Conservation (phyloP, 331 rosid genomes). For the Stylosanthes scabra region DNA sequence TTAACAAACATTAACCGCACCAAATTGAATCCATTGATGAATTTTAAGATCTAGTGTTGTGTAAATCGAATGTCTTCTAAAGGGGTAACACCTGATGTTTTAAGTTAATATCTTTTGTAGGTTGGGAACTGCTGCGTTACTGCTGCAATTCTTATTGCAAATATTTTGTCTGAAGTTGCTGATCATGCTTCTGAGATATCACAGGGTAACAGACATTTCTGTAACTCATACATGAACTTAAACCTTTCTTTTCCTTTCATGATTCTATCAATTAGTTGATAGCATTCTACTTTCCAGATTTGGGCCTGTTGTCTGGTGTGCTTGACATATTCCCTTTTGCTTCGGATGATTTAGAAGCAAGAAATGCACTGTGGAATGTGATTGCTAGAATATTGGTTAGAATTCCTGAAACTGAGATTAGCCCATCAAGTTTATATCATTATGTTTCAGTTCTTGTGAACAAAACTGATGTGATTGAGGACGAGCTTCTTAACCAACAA, state of each 20-base stretch:
- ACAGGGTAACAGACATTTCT: constrained; percentile 50
- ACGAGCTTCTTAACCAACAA: constrained; percentile 75
- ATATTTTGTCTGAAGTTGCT: constrained; percentile 74
- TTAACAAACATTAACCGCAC: background rate
- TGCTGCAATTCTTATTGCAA: constrained; percentile 83
- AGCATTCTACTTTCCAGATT: constrained; percentile 59
- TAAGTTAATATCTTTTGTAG: constrained; percentile 49
- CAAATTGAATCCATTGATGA: background rate
- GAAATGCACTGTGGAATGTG: constrained; percentile 88
- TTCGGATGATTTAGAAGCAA: constrained; percentile 83
- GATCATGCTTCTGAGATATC: constrained; percentile 61
- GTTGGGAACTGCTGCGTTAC: constrained; percentile 87
- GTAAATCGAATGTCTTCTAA: constrained; percentile 1
- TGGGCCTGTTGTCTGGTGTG: constrained; percentile 70
- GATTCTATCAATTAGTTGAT: constrained; percentile 23
- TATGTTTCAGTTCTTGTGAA: constrained; percentile 62
- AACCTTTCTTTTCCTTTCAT: background rate
- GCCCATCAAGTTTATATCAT: constrained; percentile 50
- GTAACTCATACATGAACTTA: constrained; percentile 21
- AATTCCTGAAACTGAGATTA: constrained; percentile 69
- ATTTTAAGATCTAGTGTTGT: background rate
- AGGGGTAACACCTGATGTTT: background rate
- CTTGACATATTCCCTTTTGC: constrained; percentile 86
- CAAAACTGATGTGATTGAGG: constrained; percentile 81
- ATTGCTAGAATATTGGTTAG: constrained; percentile 67